Base-by-base conservation (phyloP, 2,329 filamentous ascomycete species). In the Canariomyces notabilis region DNA sequence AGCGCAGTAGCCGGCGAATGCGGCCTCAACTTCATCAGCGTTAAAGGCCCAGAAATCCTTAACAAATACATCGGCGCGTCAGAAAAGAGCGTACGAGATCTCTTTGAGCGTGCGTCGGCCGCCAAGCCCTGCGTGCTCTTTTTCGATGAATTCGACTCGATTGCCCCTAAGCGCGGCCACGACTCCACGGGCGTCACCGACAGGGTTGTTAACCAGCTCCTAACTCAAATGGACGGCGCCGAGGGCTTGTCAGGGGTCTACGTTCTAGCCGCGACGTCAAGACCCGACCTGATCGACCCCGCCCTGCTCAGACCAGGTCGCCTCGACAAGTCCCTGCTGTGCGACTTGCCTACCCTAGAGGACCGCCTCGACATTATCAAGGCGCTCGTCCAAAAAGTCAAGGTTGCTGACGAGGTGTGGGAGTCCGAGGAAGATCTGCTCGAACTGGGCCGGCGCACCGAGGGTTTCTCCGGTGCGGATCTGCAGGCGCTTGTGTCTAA, bases 1-100 rank as follows among this genome's bases (percentile, higher is more conserved):
- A 95, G 88, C 48, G 93, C 93, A 0, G 91, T 98, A n/a, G 93
- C 94, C 11, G 91, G 91, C 46, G 93, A 98, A 69, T 97, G 91
- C 61, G 91, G 91, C 0, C 81, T 98, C 50, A 98, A 98, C 67
- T 98, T 98, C 67, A 98, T 98, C 66, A 90, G 85, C 33, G 93
- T 98, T 61, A 98, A 98, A 69, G 93, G 93, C 0, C 93, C 93
- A 0, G 94, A 98, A 66, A 97, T 98, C 49, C 71, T 98, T 44
- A 98, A 98, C 74, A 98, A 98, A 69, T 98, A 98, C 65, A 98
- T 98, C 49, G 93, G 93, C 61, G 93, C 93, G 1, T 95, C 87
- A 21, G 93, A 98, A 61, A 98, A 98, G 74, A 89, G 83, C 50
- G 90, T 98, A 6, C 83, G 94, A 34, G 93, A 98, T 64, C 74